phyloP scores from a whole-genome alignment of 75 land plant genomes.

The Gnetum montanum region DNA sequence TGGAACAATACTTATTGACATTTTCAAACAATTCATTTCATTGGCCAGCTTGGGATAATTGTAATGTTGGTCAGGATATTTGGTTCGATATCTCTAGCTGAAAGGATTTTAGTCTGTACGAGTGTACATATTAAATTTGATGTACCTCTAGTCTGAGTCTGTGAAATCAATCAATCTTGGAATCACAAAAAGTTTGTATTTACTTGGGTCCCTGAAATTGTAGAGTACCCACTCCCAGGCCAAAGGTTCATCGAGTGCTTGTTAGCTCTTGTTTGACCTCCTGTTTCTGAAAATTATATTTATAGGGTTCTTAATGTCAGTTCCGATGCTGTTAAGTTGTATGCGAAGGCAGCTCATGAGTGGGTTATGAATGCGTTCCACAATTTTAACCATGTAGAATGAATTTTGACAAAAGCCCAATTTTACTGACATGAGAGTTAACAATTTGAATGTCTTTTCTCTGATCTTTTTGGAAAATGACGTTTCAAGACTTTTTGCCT shows the following conservation, averaged over 20 bases:
- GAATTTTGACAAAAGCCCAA: conserved; percentile 8
- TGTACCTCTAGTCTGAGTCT: conserved; percentile 10
- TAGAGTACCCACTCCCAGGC: not conserved
- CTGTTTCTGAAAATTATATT: conserved; percentile 1
- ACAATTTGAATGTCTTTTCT: too few species aligned
- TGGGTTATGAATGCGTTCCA: conserved; percentile 5
- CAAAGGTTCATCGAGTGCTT: not conserved
- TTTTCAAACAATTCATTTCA: not conserved
- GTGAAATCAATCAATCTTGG: conserved; percentile 1
- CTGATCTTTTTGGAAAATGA: too few species aligned
- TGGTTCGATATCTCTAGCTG: conserved; percentile 1
- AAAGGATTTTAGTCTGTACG: conserved; percentile 13
- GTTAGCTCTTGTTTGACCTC: conserved; percentile 1
- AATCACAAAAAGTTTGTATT: not conserved
- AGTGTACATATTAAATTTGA: conserved; percentile 10
- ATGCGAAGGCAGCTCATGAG: conserved; percentile 1
- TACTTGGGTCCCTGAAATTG: not conserved
- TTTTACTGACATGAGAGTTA: not conserved
- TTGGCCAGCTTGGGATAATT: conserved; percentile 5
- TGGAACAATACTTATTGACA: conserved; percentile 50
- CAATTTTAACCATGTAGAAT: conserved; percentile 7
- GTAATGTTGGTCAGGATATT: not conserved
- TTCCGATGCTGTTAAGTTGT: not conserved
- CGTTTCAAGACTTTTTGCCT: too few species aligned
- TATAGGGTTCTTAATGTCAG: not conserved